Evolutionary conservation across 2,329 filamentous ascomycete genomes (phyloP).

Genomic region (Aciculosporium take): DNA sequence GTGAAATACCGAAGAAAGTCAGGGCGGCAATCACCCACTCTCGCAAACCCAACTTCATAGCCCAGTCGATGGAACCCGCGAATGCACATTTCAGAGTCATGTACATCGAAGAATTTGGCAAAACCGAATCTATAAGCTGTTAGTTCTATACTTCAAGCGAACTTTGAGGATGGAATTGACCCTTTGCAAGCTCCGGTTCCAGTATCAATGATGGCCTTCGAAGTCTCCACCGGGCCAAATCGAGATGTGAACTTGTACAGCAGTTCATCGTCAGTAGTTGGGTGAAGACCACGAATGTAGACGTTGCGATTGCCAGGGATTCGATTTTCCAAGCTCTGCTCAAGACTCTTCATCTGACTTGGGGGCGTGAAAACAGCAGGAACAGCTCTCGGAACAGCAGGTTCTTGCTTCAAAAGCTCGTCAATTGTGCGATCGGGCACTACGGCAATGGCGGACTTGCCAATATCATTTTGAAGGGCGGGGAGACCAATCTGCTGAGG

Average conservation of each 20-base stretch:
- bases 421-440: slow-evolving; percentile 41
- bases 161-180: slow-evolving; percentile 33
- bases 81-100: slow-evolving; percentile 89
- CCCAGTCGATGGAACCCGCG: slow-evolving; percentile 87
- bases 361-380: slow-evolving; percentile 77
- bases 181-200: slow-evolving; percentile 91
- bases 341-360: slow-evolving; percentile 76
- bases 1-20: slow-evolving; percentile 3
- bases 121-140: slow-evolving; percentile 68
- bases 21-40: slow-evolving; percentile 38
- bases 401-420: slow-evolving; percentile 57
- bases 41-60: slow-evolving; percentile 94
- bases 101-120: slow-evolving; percentile 80
- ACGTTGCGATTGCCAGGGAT: slow-evolving; percentile 89
- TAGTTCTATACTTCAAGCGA: slow-evolving; percentile 1
- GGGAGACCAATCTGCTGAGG: slow-evolving; percentile 40
- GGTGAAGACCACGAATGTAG: slow-evolving; percentile 91
- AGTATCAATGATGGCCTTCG: slow-evolving; percentile 96
- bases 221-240: slow-evolving; percentile 89
- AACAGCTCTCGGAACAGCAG: slow-evolving; percentile 72
- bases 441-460: slow-evolving; percentile 27
- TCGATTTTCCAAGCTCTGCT: slow-evolving; percentile 87
- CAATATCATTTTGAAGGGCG: slow-evolving; percentile 24
- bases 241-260: slow-evolving; percentile 68
- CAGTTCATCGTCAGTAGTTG: slow-evolving; percentile 87